A percentile compares a stretch with the other conserved stretches of the same genome.
phyloP scores from a whole-genome alignment of 805 yeast genomes.

The Saccharomycopsis sp. region DNA sequence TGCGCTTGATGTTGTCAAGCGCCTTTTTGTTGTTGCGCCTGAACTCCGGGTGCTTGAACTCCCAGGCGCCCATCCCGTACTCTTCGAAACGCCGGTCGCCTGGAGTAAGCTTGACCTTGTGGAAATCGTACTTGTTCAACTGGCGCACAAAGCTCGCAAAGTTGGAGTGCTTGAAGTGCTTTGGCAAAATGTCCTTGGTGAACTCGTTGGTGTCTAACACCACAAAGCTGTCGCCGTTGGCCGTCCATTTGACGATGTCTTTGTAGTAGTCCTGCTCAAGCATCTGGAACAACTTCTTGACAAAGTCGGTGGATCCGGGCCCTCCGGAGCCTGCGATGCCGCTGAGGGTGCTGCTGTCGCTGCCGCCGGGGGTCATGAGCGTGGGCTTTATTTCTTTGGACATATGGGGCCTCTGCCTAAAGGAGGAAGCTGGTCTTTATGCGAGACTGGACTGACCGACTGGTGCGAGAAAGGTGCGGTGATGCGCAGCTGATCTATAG shows the following conservation, averaged over 20 bases:
- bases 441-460: background rate
- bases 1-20: constrained; percentile 80
- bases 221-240: constrained; percentile 77
- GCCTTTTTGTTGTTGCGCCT: constrained; percentile 67
- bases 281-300: constrained; percentile 75
- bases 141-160: constrained; percentile 95
- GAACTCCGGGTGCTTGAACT: constrained; percentile 88
- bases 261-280: constrained; percentile 73
- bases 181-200: constrained; percentile 81
- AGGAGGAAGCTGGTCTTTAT: background rate
- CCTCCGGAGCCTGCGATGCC: background rate
- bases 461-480: background rate
- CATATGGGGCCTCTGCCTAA: background rate
- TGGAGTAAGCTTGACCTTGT: constrained; percentile 74
- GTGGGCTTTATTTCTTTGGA: background rate
- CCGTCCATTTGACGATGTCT: constrained; percentile 80
- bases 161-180: constrained; percentile 90
- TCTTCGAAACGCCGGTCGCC: constrained; percentile 47
- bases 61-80: constrained; percentile 84
- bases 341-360: background rate
- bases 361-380: background rate
- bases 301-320: constrained; percentile 66
- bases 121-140: constrained; percentile 94
- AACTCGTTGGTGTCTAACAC: constrained; percentile 87
- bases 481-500: background rate